Evolutionary conservation across 768 basidiomycete species (phyloP).

Genomic region (Kondoa subrosea): DNA sequence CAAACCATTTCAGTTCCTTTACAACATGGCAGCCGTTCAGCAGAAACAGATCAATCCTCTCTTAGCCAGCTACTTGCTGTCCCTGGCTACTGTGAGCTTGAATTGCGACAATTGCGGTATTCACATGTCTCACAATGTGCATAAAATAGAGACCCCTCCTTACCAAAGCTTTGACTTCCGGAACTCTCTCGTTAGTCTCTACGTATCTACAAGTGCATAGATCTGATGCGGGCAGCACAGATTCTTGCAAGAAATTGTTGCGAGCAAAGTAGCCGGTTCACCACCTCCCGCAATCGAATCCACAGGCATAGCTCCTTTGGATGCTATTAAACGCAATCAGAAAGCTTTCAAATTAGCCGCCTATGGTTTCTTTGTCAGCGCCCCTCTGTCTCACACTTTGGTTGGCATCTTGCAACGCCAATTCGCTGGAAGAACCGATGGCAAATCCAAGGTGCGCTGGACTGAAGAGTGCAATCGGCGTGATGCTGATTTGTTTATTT

Average conservation of each 20-base stretch:
- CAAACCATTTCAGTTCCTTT: no score
- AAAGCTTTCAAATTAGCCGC: constrained; percentile 67
- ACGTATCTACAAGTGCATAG: background rate
- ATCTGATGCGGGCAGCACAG: background rate
- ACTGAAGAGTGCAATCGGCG: background rate
- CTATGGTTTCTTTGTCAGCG: constrained; percentile 63
- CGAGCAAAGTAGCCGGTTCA: background rate
- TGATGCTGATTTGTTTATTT: background rate
- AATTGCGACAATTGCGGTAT: no score
- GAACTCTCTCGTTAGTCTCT: background rate
- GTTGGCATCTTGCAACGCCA: constrained; percentile 53
- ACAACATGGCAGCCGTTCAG: background rate
- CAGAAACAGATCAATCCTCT: background rate
- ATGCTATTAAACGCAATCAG: constrained; percentile 39
- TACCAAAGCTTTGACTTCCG: background rate
- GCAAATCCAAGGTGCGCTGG: constrained; percentile 43
- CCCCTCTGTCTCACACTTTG: constrained; percentile 59
- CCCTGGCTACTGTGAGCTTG: background rate
- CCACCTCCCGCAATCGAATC: constrained; percentile 4
- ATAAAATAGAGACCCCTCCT: background rate
- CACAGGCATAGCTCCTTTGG: constrained; percentile 20
- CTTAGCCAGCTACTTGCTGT: background rate
- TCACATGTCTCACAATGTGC: no score
- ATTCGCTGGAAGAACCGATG: constrained; percentile 55
- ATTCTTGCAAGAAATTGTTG: constrained; percentile 2